A percentile compares a stretch with the other conserved stretches of the same genome.
Evolutionary conservation across 208 protist genomes (phyloP).

Genomic region (Tritrichomonas foetus): DNA sequence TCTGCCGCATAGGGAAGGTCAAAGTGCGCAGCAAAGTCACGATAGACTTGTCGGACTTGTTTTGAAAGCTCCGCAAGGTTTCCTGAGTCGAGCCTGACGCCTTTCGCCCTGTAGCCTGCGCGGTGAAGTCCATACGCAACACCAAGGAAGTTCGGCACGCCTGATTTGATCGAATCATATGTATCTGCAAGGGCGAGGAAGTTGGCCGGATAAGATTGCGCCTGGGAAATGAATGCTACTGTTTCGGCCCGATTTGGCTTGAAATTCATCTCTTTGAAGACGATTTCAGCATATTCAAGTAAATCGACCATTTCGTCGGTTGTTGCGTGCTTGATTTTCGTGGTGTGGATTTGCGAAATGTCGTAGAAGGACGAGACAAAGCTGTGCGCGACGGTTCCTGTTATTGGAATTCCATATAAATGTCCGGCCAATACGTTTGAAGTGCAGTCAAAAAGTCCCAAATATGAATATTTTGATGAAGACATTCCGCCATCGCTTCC

Average conservation of each 20-base stretch:
- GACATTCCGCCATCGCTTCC: slow-evolving; percentile 72
- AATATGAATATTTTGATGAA: slow-evolving; percentile 69
- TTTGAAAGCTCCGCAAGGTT: slow-evolving; percentile 71
- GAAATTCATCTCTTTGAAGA: slow-evolving; percentile 3
- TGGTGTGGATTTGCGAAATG: slow-evolving; percentile 44
- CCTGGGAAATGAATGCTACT: slow-evolving; percentile 69
- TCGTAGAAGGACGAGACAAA: slow-evolving; percentile 54
- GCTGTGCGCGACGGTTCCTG: slow-evolving; percentile 54
- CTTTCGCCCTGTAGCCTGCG: slow-evolving; percentile 55
- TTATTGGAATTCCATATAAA: slow-evolving; percentile 58
- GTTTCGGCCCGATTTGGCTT: slow-evolving; percentile 65
- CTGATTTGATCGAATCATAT: slow-evolving; percentile 71
- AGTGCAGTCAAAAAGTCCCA: slow-evolving; percentile 71
- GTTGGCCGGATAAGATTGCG: slow-evolving; percentile 63
- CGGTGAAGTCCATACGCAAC: slow-evolving; percentile 62
- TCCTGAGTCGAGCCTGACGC: slow-evolving; percentile 67
- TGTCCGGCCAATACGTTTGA: slow-evolving; percentile 71
- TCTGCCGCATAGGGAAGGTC: slow-evolving; percentile 51
- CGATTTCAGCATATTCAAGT: slow-evolving; percentile 42
- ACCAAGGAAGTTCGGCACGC: slow-evolving; percentile 67
- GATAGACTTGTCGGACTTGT: slow-evolving; percentile 46
- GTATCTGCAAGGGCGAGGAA: slow-evolving; percentile 78
- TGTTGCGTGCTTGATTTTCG: not conserved
- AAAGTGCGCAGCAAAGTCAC: slow-evolving; percentile 38
- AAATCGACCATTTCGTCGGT: slow-evolving; percentile 55